These are phyloP conservation scores for Penicillium manginii DNA, from an alignment of 495 filamentous ascomycete species.

Conservation along the genomic window DNA sequence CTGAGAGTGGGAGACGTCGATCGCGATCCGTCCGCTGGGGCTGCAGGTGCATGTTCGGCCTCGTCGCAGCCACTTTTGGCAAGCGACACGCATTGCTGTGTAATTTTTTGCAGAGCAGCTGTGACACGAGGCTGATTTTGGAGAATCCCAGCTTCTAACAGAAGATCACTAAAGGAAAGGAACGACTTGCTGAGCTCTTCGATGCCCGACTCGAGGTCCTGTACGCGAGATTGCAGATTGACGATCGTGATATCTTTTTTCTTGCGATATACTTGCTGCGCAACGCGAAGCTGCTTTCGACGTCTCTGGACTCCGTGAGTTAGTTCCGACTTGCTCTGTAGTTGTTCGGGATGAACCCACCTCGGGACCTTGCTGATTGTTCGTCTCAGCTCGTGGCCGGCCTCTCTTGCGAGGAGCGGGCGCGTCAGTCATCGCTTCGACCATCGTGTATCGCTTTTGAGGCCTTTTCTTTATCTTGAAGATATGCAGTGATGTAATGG, in stretches of 20 bases:
- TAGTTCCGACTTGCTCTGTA: background rate
- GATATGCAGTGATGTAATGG: slow-evolving; percentile 8
- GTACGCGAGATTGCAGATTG: slow-evolving; percentile 69
- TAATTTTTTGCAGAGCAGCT: slow-evolving; percentile 48
- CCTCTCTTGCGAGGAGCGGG: slow-evolving; percentile 28
- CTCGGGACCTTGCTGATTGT: slow-evolving; percentile 29
- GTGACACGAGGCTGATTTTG: slow-evolving; percentile 39
- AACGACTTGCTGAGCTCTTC: slow-evolving; percentile 78
- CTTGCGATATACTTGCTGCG: slow-evolving; percentile 81
- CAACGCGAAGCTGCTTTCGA: slow-evolving; percentile 83
- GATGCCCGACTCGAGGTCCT: slow-evolving; percentile 68
- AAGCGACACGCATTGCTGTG: slow-evolving; percentile 25
- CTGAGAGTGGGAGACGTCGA: background rate
- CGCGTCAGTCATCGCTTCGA: slow-evolving; percentile 10
- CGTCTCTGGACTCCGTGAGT: slow-evolving; percentile 44
- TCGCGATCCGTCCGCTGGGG: background rate
- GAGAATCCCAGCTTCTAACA: slow-evolving; percentile 52
- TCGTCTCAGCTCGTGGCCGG: slow-evolving; percentile 26
- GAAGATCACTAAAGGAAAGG: slow-evolving; percentile 34
- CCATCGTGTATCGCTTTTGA: slow-evolving; percentile 10
- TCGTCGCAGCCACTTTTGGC: slow-evolving; percentile 38
- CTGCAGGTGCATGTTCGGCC: slow-evolving; percentile 2
- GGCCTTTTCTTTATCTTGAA: background rate
- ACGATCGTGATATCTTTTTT: slow-evolving; percentile 83
- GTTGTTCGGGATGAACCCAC: slow-evolving; percentile 18